Evolutionary conservation across 2,329 filamentous ascomycete genomes (phyloP), one percentile per base, ranked within the genome.

Genomic region (Colletotrichum musicola): DNA sequence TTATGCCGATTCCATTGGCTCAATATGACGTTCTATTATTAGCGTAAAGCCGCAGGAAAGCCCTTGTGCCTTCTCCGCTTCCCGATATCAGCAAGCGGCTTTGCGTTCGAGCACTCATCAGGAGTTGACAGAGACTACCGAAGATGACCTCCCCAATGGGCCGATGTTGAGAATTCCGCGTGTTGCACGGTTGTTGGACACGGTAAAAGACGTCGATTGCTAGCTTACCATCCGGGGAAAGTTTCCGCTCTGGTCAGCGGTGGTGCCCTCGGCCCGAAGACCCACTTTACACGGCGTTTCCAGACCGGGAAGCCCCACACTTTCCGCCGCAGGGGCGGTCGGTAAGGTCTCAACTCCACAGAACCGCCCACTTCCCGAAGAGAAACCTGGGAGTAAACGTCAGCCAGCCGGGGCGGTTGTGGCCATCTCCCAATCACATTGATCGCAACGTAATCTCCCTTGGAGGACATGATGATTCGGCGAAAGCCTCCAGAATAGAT

Each of bases 291-390:
- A 10, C 40, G 40, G 40, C 13, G 13, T 5, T 6, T 14, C 6
- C 12, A 42, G 40, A 13, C 40, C 40, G 40, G 40, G 13, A 13
- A 42, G 40, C 40, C 40, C 40, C 40, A 5, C 5, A 42, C 40
- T 14, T 42, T n/a, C 40, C 40, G 40, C 40, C 40, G 40, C 30
- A 35, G 30, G 9, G 30, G 7, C 30, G 30, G 6, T 42, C 40
- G 16, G 40, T 18, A 22, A 57, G 55, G 46, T 22, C 55, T 57
- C 55, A 57, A 57, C 55, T 57, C 55, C 55, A 57, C 55, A 57
- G 16, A 50, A 38, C 25, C 56, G 42, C 42, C 56, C 56, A 59
- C 42, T 40, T 59, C 44, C 46, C 18, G 44, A 59, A 9, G n/a
- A 22, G n/a, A 2, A 40, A 35, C 35, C 27, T 38, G 30, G 20